phyloP scores from a whole-genome alignment of 1,139 yeast species.

The Pneumocystis sp. region DNA sequence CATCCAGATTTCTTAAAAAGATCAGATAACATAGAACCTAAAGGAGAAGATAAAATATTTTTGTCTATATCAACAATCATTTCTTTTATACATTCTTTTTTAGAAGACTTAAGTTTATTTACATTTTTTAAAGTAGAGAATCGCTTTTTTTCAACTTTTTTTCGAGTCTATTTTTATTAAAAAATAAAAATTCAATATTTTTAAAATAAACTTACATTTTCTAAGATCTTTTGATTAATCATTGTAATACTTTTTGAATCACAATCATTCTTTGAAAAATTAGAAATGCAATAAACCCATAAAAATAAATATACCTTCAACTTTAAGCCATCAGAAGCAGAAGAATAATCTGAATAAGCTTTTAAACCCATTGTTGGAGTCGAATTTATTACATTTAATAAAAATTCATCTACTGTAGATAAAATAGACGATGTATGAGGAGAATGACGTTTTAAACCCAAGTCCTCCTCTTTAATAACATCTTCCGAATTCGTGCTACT shows the following conservation, averaged over 20 bases:
- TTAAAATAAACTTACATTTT: background rate
- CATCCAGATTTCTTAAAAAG: constrained; percentile 7
- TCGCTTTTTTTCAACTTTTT: background rate
- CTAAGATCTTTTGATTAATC: background rate
- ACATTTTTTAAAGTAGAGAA: background rate
- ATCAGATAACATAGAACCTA: constrained; percentile 10
- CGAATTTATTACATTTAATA: background rate
- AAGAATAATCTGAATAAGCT: background rate
- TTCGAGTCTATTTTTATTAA: background rate
- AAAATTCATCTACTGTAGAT: background rate
- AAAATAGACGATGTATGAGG: background rate
- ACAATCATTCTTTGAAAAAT: background rate
- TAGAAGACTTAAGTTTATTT: constrained; percentile 12
- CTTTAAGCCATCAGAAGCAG: background rate
- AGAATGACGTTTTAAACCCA: too few species aligned
- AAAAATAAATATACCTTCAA: background rate
- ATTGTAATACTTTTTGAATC: background rate
- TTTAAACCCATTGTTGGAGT: background rate
- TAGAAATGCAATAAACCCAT: background rate
- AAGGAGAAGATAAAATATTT: constrained; percentile 7
- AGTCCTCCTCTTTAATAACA: background rate
- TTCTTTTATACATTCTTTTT: constrained; percentile 14
- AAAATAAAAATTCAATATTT: background rate
- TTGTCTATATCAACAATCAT: constrained; percentile 16
- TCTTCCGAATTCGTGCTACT: background rate